These are phyloP conservation scores for Pyrrhoderma noxium DNA, from an alignment of 1,284 basidiomycete species.

Conservation along the genomic window DNA sequence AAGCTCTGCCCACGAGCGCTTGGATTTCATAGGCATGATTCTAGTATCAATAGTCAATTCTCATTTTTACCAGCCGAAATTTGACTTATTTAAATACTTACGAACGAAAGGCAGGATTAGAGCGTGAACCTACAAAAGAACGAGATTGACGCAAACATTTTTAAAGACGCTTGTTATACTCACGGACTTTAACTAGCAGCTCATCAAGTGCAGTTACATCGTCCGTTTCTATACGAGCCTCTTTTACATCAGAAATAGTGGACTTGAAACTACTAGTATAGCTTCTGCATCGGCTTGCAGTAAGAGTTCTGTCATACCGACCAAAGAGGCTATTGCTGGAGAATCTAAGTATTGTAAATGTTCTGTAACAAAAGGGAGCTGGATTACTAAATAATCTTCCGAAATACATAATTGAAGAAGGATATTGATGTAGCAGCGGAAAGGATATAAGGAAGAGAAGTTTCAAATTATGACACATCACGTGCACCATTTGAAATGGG, in stretches of 20 bases:
- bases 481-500: too few species aligned
- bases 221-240: conserved; percentile 39
- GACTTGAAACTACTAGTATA: background rate
- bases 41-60: conserved; percentile 25
- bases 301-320: too few species aligned
- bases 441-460: too few species aligned
- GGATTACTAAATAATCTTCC: too few species aligned
- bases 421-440: too few species aligned
- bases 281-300: too few species aligned
- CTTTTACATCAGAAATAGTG: background rate
- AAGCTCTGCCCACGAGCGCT: conserved; percentile 50
- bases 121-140: conserved; percentile 35
- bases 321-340: too few species aligned
- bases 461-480: too few species aligned
- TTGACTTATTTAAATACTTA: conserved; percentile 26
- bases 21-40: conserved; percentile 44
- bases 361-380: too few species aligned
- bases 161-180: conserved; percentile 27
- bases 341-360: too few species aligned
- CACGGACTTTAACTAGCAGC: conserved; percentile 50
- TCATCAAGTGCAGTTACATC: conserved; percentile 52
- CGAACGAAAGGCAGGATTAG: conserved; percentile 52
- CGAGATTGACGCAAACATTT: too few species aligned
- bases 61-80: background rate
- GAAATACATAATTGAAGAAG: too few species aligned